Evolutionary conservation across 768 basidiomycete species (phyloP).

Genomic region (Podaxis sp.): DNA sequence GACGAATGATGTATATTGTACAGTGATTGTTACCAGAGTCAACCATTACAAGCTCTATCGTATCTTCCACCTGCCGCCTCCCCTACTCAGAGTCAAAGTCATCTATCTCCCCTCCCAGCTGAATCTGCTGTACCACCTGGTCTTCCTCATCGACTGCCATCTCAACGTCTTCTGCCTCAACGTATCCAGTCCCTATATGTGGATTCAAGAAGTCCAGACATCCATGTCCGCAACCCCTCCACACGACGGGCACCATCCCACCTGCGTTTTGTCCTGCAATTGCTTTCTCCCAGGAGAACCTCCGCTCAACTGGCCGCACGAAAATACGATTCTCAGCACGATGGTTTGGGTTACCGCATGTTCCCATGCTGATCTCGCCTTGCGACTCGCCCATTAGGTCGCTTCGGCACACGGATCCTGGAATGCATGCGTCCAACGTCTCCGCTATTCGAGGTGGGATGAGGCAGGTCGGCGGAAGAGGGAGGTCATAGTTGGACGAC

Average conservation of each 20-base stretch:
- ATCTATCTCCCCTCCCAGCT: conserved; percentile 16
- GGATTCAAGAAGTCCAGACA: conserved; percentile 60
- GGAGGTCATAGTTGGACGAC: conserved; percentile 30
- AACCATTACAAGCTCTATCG: neutral
- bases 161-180: conserved; percentile 18
- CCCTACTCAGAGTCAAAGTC: conserved; percentile 10
- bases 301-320: conserved; percentile 55
- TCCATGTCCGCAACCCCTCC: conserved; percentile 65
- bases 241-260: conserved; percentile 55
- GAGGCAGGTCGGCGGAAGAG: conserved; percentile 26
- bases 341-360: conserved; percentile 50
- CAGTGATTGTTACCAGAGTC: neutral
- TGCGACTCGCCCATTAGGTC: conserved; percentile 19
- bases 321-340: conserved; percentile 37
- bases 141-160: conserved; percentile 12
- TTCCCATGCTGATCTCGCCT: conserved; percentile 36
- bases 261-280: conserved; percentile 54
- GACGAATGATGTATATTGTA: conserved; percentile 4
- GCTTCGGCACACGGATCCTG: conserved; percentile 31
- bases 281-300: conserved; percentile 60
- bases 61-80: neutral
- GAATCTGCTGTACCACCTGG: conserved; percentile 21
- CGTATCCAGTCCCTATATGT: neutral
- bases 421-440: conserved; percentile 35
- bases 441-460: conserved; percentile 29